phyloP scores from a whole-genome alignment of 495 filamentous ascomycete species.

The Hyaloscypha hepaticicola region DNA sequence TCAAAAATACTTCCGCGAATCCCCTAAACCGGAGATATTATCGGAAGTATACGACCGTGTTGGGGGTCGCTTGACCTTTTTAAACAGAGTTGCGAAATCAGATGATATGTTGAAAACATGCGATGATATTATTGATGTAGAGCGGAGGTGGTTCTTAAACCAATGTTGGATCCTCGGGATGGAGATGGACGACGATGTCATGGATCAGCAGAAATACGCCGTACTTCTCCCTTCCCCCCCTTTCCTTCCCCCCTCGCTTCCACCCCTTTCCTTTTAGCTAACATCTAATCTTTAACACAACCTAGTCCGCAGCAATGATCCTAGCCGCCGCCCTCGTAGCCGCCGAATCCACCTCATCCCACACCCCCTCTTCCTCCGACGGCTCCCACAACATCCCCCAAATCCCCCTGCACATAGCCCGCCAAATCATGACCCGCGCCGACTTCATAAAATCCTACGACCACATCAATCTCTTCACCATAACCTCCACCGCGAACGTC shows the following conservation, averaged over 20 bases:
- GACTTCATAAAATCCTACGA: slow-evolving; percentile 95
- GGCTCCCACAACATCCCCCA: slow-evolving; percentile 76
- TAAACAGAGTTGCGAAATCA: slow-evolving; percentile 83
- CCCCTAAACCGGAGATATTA: slow-evolving; percentile 50
- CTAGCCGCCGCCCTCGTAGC: slow-evolving; percentile 88
- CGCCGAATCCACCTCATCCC: slow-evolving; percentile 47
- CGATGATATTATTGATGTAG: slow-evolving; percentile 70
- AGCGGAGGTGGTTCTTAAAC: slow-evolving; percentile 94
- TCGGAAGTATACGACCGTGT: slow-evolving; percentile 80
- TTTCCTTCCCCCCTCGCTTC: background rate
- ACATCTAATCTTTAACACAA: background rate
- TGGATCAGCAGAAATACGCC: slow-evolving; percentile 97
- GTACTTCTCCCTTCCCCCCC: slow-evolving; percentile 46
- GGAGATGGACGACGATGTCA: slow-evolving; percentile 98
- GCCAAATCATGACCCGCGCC: slow-evolving; percentile 90
- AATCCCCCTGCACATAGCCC: slow-evolving; percentile 78
- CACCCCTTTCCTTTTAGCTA: background rate
- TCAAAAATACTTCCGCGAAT: slow-evolving; percentile 63
- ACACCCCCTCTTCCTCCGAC: slow-evolving; percentile 58
- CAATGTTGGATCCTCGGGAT: slow-evolving; percentile 89
- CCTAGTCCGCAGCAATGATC: slow-evolving; percentile 84
- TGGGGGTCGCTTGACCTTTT: slow-evolving; percentile 81
- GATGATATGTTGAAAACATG: slow-evolving; percentile 75
- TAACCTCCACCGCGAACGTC: slow-evolving; percentile 83
- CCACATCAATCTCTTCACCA: slow-evolving; percentile 92